These are phyloP conservation scores for barley (Hordeum vulgare) DNA, from an alignment of 176 grass and related monocot genomes.

Conservation along the genomic window DNA sequence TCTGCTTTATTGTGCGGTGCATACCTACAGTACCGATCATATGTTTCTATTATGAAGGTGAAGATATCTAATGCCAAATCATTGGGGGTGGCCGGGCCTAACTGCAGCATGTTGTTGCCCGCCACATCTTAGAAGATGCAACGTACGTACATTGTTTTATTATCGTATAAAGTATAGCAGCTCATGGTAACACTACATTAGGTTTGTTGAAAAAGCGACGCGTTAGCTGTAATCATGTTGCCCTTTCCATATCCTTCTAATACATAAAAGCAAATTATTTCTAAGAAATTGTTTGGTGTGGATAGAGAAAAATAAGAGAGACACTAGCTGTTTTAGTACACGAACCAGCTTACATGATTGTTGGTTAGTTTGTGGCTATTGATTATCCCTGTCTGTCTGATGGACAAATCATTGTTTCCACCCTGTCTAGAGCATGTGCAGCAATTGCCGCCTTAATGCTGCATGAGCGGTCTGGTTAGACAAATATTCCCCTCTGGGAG, in stretches of 20 bases:
- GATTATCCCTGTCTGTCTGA: slow-evolving; percentile 36
- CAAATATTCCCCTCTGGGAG: slow-evolving; percentile 45
- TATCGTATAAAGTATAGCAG: slow-evolving; percentile 51
- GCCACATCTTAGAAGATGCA: slow-evolving; percentile 29
- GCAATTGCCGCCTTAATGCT: slow-evolving; percentile 48
- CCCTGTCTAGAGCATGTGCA: slow-evolving; percentile 59
- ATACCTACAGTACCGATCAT: slow-evolving; percentile 19
- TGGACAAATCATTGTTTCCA: slow-evolving; percentile 59
- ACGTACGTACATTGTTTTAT: slow-evolving; percentile 31
- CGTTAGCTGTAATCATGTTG: slow-evolving; percentile 47
- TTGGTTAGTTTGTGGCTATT: slow-evolving; percentile 46
- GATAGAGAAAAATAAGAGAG: background rate
- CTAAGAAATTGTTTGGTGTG: background rate
- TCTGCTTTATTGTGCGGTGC: slow-evolving; percentile 15
- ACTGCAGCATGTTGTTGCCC: slow-evolving; percentile 35
- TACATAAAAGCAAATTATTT: background rate
- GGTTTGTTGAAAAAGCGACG: slow-evolving; percentile 28
- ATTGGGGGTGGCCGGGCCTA: slow-evolving; percentile 28
- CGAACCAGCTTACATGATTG: slow-evolving; percentile 45
- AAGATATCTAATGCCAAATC: slow-evolving; percentile 23
- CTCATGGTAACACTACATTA: slow-evolving; percentile 28
- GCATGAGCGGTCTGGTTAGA: slow-evolving; percentile 43
- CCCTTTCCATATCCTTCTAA: slow-evolving; percentile 35
- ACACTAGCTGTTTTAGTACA: slow-evolving; percentile 25
- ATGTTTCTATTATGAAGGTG: slow-evolving; percentile 25